These are phyloP conservation scores for Brachypodium distachyon DNA, from an alignment of 202 grass and related monocot species.

Conservation along the genomic window DNA sequence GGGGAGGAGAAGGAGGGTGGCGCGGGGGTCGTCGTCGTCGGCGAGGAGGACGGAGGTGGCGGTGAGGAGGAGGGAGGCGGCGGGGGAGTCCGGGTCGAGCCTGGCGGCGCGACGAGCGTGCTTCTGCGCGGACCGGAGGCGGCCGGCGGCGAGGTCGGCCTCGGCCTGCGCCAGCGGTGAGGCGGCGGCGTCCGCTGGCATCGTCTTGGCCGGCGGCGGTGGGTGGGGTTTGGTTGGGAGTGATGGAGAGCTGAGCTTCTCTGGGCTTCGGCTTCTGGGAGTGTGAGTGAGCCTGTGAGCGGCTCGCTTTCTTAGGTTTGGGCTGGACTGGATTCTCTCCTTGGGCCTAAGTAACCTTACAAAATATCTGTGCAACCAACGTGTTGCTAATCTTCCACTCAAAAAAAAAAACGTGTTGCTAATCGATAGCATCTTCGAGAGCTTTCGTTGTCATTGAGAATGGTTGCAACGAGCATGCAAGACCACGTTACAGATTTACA, in stretches of 20 bases:
- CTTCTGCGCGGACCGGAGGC: slow-evolving; percentile 45
- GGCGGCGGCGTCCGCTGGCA: slow-evolving; percentile 17
- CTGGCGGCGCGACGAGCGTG: slow-evolving; percentile 51
- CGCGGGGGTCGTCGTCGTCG: slow-evolving; percentile 40
- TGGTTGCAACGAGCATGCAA: too few species aligned
- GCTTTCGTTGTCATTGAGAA: too few species aligned
- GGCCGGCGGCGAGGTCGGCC: slow-evolving; percentile 31
- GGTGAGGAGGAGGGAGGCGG: slow-evolving; percentile 30
- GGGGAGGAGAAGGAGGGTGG: slow-evolving; percentile 43
- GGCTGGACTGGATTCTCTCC: background rate
- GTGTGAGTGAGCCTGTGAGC: background rate
- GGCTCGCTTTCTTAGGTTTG: background rate
- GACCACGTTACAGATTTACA: too few species aligned
- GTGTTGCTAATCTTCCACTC: too few species aligned
- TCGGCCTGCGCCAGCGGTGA: slow-evolving; percentile 35
- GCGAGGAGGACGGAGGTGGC: slow-evolving; percentile 57
- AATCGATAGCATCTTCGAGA: too few species aligned
- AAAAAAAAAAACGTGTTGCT: too few species aligned
- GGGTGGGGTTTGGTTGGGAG: background rate
- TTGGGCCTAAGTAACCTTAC: too few species aligned
- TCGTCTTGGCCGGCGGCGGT: background rate
- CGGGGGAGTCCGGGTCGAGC: slow-evolving; percentile 22
- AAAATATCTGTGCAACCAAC: too few species aligned
- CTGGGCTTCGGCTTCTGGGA: background rate
- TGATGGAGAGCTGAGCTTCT: too few species aligned